Base-by-base conservation (phyloP, 2,329 filamentous ascomycete genomes). In the Ceratocystis cubensis region DNA sequence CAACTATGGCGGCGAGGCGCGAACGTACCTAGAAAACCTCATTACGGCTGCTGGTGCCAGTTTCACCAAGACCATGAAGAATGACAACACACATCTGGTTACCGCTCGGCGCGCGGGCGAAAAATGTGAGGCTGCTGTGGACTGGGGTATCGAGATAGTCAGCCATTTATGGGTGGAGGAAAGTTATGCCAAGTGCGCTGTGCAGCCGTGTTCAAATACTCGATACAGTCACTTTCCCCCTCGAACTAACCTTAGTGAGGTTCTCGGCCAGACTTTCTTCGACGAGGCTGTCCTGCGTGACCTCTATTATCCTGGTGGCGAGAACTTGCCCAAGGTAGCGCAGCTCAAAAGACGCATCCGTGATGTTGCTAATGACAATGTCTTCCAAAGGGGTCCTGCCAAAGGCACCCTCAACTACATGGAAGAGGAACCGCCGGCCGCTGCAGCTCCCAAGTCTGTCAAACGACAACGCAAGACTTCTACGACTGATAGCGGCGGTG, bases 141-240 rank as follows among this genome's bases (percentile, higher is more conserved):
- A 97, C 76, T 99, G 94, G 94, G 88, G 88, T 65, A 87, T 97
- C 65, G 79, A 91, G 66, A 88, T 96, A 71, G 80, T 96, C 71
- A 99, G 97, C 74, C 94, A 99, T 74, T 81, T 99, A 0, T 99
- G 94, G 94, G 82, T 99, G 59, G 94, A 99, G 75, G 94, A 99
- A 73, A 95, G 91, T 75, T 99, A 97, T 73, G 91, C 93, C 1
- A 91, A 88, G 73, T 96, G 91, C 78, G 82, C 88, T 72, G 78
- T 88, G 67, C 88, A 90, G 73, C 83, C 84, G 0, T 77, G 92
- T 25, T 88, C 88, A 3, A 84, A 89, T 64, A 79, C 82, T 7
- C 87, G 88, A 69, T 99, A 96, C 73, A 90, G 83, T 0, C 87
- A 91, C 73, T 99, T 97, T 70, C 94, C 94, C 17, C 82, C 83